Percentiles rank a stretch among this genome's conserved stretches.
These are phyloP conservation scores for Saxophila tyrrhenica DNA, from an alignment of 495 filamentous ascomycete species.

Conservation along the genomic window DNA sequence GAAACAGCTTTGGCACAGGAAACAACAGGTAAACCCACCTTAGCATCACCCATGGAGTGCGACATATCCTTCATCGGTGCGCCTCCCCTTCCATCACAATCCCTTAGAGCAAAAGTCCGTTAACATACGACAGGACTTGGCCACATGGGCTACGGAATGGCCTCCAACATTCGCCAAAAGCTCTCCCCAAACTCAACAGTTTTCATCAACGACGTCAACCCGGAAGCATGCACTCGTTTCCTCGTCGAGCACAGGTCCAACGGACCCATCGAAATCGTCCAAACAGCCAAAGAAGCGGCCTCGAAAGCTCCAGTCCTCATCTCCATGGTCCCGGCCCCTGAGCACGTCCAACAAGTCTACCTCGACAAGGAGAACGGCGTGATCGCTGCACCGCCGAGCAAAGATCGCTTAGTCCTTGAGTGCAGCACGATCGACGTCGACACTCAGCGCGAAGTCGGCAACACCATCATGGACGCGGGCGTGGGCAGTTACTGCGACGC, in stretches of 20 bases:
- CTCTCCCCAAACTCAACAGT: not conserved
- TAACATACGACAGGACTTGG: not conserved
- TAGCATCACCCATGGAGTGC: not conserved
- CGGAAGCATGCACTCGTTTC: not conserved
- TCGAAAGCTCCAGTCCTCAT: not conserved
- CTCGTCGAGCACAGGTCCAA: not conserved
- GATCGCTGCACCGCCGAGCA: not conserved
- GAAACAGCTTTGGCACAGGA: not conserved
- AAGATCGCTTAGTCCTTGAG: not conserved
- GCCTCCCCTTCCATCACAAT: not conserved
- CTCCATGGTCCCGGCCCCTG: not conserved
- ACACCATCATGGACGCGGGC: not conserved
- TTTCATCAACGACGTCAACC: not conserved
- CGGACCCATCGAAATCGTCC: not conserved
- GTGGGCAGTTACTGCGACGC: not conserved
- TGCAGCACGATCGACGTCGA: not conserved
- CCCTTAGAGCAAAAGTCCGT: not conserved
- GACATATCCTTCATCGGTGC: conserved; percentile 1
- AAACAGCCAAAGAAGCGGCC: not conserved
- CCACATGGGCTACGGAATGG: conserved; percentile 1
- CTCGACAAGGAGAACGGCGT: not conserved
- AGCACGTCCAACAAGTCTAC: conserved; percentile 1
- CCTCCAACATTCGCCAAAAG: not conserved
- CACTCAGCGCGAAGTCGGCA: not conserved
- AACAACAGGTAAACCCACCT: not conserved